Percentiles rank a stretch among this genome's conserved stretches.
phyloP scores from a whole-genome alignment of 495 filamentous ascomycete genomes.

The Podospora appendiculata region DNA sequence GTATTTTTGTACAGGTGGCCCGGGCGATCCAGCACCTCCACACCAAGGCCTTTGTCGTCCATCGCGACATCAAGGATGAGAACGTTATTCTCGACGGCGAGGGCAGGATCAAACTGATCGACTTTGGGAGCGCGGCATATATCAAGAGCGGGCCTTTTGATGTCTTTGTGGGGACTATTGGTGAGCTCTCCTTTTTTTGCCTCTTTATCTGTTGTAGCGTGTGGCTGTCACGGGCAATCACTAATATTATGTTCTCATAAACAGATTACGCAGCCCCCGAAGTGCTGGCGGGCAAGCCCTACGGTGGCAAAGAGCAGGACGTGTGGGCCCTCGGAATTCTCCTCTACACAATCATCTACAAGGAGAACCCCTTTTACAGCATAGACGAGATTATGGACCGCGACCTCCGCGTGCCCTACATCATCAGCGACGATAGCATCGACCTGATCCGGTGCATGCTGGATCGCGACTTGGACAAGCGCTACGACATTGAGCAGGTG shows the following conservation, averaged over 20 bases:
- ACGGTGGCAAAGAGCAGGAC: slow-evolving; percentile 94
- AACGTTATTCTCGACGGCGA: slow-evolving; percentile 95
- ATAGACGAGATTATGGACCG: slow-evolving; percentile 99
- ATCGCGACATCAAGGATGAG: slow-evolving; percentile 98
- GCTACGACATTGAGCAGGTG: slow-evolving; percentile 76
- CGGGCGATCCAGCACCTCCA: slow-evolving; percentile 86
- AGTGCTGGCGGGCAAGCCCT: slow-evolving; percentile 87
- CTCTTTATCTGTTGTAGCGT: background rate
- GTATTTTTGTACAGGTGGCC: slow-evolving; percentile 91
- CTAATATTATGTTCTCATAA: background rate
- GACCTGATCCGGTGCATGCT: slow-evolving; percentile 87
- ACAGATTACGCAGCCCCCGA: slow-evolving; percentile 96
- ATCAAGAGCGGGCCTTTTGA: slow-evolving; percentile 98
- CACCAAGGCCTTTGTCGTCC: slow-evolving; percentile 84
- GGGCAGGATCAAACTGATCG: slow-evolving; percentile 92
- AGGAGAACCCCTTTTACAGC: slow-evolving; percentile 98
- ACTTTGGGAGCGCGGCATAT: slow-evolving; percentile 96
- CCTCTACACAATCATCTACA: slow-evolving; percentile 97
- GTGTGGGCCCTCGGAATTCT: slow-evolving; percentile 98
- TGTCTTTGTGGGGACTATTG: slow-evolving; percentile 97
- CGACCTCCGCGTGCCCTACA: slow-evolving; percentile 82
- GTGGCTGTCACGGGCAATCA: too few species aligned
- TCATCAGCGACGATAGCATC: slow-evolving; percentile 86
- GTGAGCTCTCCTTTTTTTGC: slow-evolving; percentile 44
- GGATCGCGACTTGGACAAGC: slow-evolving; percentile 71